A percentile compares a stretch with the other conserved stretches of the same genome.
Conservation (phyloP, 31 red algal species). For the Endocladia muricata region DNA sequence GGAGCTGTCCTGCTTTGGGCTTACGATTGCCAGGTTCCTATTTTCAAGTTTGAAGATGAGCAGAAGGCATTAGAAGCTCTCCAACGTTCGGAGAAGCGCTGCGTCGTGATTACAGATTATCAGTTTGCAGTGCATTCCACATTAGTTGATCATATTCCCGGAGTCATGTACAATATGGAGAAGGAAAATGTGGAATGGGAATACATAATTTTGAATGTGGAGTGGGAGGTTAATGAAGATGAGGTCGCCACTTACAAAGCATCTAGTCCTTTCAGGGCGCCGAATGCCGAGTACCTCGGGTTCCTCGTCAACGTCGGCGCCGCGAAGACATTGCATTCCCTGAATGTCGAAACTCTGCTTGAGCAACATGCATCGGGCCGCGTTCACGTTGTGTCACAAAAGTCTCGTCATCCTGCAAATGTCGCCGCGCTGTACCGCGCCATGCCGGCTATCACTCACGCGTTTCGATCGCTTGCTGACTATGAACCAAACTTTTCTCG, state of each 20-base stretch:
- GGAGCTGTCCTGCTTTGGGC: conserved; percentile 35
- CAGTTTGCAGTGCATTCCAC: conserved; percentile 23
- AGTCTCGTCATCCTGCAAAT: conserved; percentile 47
- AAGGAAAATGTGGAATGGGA: conserved; percentile 55
- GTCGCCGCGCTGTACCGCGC: conserved; percentile 26
- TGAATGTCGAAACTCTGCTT: conserved; percentile 22
- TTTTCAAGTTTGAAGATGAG: conserved; percentile 21
- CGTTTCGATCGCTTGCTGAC: conserved; percentile 31
- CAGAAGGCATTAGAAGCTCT: conserved; percentile 3
- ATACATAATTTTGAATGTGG: conserved; percentile 48
- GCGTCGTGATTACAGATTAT: conserved; percentile 47
- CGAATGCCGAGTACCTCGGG: conserved; percentile 54
- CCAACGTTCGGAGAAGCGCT: conserved; percentile 6
- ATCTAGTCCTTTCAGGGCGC: conserved; percentile 25
- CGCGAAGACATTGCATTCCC: conserved; percentile 14
- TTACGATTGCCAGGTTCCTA: conserved; percentile 68
- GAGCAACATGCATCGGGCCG: conserved; percentile 24
- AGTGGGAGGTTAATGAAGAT: conserved; percentile 50
- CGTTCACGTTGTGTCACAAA: conserved; percentile 55
- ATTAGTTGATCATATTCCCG: conserved; percentile 39
- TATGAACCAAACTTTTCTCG: conserved; percentile 24
- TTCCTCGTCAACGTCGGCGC: conserved; percentile 29
- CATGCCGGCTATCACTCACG: conserved; percentile 46
- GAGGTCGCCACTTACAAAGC: conserved; percentile 38
- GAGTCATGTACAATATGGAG: conserved; percentile 53